phyloP scores from a whole-genome alignment of 129 eudicot species.

The Calendula officinalis region DNA sequence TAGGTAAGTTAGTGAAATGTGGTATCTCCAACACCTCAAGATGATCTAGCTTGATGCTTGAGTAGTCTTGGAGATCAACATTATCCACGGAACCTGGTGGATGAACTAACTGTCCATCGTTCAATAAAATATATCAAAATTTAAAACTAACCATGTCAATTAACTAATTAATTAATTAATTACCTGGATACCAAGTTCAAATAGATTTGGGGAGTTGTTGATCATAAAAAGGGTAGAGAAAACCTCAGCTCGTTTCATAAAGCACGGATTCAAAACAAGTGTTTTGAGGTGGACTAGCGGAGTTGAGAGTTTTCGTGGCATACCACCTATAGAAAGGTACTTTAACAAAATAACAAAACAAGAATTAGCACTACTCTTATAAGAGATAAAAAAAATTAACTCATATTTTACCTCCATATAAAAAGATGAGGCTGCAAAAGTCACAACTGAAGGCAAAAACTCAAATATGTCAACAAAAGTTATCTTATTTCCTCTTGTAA shows the following conservation, averaged over 20 bases:
- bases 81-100: not conserved
- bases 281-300: not conserved
- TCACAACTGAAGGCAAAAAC: not conserved
- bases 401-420: conserved; percentile 1
- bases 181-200: not conserved
- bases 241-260: not conserved
- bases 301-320: not conserved
- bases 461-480: not conserved
- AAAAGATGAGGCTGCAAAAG: not conserved
- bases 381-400: not conserved
- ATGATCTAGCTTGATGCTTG: not conserved
- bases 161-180: no score
- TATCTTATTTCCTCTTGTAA: not conserved
- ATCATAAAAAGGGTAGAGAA: not conserved
- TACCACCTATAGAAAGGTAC: not conserved
- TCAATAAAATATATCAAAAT: not conserved
- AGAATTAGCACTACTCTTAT: not conserved
- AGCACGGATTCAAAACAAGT: not conserved
- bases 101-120: no score
- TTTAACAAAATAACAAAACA: not conserved
- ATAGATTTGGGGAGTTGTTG: not conserved
- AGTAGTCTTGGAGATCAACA: not conserved
- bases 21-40: not conserved
- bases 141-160: no score
- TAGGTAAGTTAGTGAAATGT: not conserved